phyloP scores from a whole-genome alignment of 2,329 filamentous ascomycete species.

The Neurospora sp. region DNA sequence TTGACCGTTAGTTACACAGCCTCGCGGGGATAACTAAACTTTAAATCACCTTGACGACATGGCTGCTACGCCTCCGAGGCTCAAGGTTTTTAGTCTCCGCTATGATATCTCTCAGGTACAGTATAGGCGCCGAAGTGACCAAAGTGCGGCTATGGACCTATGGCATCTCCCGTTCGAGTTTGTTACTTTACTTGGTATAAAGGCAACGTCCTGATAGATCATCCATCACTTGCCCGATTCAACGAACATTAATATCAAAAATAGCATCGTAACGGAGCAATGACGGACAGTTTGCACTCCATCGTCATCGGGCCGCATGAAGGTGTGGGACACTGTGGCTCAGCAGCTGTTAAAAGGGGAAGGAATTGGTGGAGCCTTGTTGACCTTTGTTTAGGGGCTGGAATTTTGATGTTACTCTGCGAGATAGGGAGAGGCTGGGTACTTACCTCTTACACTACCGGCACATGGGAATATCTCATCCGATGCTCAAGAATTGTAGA shows the following conservation, averaged over 20 bases:
- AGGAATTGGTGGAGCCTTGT: neutral
- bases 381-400: neutral
- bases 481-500: neutral
- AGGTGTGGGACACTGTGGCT: neutral
- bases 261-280: neutral
- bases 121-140: neutral
- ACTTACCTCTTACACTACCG: neutral
- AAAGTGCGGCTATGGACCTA: neutral
- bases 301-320: neutral
- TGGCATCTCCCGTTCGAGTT: neutral
- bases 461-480: neutral
- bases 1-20: neutral
- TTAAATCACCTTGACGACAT: neutral
- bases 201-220: neutral
- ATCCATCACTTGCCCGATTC: neutral
- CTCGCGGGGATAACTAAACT: neutral
- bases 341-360: neutral
- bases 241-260: neutral
- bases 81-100: neutral
- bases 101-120: neutral
- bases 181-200: neutral
- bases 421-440: neutral
- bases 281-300: neutral
- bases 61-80: neutral
- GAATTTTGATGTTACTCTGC: neutral